phyloP scores from a whole-genome alignment of 306 rosid genomes.

The Vachellia collinsii region DNA sequence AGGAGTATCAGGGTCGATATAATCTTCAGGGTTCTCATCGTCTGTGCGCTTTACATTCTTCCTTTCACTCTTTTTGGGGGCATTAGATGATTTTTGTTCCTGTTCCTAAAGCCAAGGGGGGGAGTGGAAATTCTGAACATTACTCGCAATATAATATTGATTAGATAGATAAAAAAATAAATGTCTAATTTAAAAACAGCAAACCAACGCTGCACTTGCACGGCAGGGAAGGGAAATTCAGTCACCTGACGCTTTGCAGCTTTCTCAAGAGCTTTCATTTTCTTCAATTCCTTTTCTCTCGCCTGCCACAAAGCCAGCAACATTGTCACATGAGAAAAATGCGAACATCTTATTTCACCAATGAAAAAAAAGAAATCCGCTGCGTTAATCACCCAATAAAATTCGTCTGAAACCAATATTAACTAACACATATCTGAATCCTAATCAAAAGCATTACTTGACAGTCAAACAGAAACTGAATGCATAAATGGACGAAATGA shows the following conservation, averaged over 20 bases:
- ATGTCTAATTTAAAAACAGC: background rate
- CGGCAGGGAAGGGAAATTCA: background rate
- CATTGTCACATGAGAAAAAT: slow-evolving; percentile 9
- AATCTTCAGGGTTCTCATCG: slow-evolving; percentile 79
- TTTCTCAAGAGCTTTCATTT: slow-evolving; percentile 74
- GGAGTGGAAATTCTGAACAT: background rate
- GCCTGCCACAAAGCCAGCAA: slow-evolving; percentile 59
- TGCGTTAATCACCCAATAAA: background rate
- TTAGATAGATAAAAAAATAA: background rate
- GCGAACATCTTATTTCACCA: background rate
- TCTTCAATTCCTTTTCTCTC: slow-evolving; percentile 88
- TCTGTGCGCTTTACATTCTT: slow-evolving; percentile 66
- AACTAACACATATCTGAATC: background rate
- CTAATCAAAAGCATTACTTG: background rate
- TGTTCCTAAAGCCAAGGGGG: slow-evolving; percentile 54
- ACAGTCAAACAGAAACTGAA: background rate
- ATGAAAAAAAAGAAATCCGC: background rate
- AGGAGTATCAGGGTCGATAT: slow-evolving; percentile 76
- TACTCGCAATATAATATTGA: slow-evolving; percentile 22
- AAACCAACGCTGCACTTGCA: slow-evolving; percentile 15
- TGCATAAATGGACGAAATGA: background rate
- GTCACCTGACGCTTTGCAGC: slow-evolving; percentile 78
- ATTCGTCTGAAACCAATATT: background rate
- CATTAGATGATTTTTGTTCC: slow-evolving; percentile 68
- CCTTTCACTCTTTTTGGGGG: slow-evolving; percentile 74